Evolutionary conservation across 176 grass and related monocot species (phyloP), one percentile per base, ranked within the genome.

Genomic region (Triticum timopheevii): DNA sequence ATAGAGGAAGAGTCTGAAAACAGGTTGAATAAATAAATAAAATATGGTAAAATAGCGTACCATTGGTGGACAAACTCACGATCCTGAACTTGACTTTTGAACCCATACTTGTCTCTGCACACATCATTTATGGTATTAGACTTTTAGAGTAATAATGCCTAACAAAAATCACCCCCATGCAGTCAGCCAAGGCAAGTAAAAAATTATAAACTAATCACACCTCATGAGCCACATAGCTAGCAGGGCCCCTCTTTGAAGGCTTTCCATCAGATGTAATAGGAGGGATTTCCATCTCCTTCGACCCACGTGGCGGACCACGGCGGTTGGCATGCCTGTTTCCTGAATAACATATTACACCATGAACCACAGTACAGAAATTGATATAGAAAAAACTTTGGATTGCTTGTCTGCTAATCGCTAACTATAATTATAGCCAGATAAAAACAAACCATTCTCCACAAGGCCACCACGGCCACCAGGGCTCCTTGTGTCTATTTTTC

Each of bases 21-120:
- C 24, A 67, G 52, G 84, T 40, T 40, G 12, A 64, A 75, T 33
- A 82, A 85, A 71, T 54, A 79, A 38, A 24, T 40, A 69, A 72
- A 47, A 66, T 78, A 86, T 54, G 50, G 22, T 22, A 59, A 59
- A 20, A 59, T 59, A 22, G 16, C 38, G 61, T 90, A 99, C 94
- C 76, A 27, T 88, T 69, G 54, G 82, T 65, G 67, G n/a, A 40
- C 54, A 84, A 87, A 86, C 69, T 99, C 79, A 99, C 4, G 97
- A 91, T 2, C 87, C 94, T 8, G 90, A 93, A 69, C 97, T 93
- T 75, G 97, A 90, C 88, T 99, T 99, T 86, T 99, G 97, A 94
- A 99, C 94, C 97, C 97, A 99, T 56, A 99, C 92, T 91, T 99
- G 97, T 86, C 89, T 92, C 97, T 99, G 92, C 90, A 87, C 2